These are phyloP conservation scores for Microdochium bolleyi DNA, from an alignment of 2,329 filamentous ascomycete genomes.

Conservation along the genomic window DNA sequence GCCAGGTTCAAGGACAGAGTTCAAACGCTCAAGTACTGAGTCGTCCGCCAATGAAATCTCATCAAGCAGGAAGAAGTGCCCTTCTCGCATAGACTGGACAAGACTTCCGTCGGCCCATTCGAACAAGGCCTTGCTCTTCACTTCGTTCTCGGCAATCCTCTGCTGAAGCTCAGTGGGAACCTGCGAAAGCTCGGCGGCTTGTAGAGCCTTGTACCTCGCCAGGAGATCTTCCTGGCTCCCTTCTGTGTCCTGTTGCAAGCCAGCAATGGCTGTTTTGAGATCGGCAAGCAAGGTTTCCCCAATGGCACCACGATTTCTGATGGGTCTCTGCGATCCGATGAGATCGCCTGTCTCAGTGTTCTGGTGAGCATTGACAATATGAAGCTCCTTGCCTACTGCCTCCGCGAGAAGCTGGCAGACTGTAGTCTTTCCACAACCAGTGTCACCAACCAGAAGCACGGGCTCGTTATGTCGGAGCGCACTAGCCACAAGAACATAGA, in stretches of 20 bases:
- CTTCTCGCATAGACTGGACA: slow-evolving; percentile 85
- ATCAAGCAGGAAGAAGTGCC: slow-evolving; percentile 87
- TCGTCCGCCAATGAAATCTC: slow-evolving; percentile 98
- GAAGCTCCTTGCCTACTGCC: slow-evolving; percentile 64
- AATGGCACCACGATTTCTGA: slow-evolving; percentile 75
- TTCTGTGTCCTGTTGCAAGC: slow-evolving; percentile 28
- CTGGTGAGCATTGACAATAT: slow-evolving; percentile 94
- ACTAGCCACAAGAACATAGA: slow-evolving; percentile 82
- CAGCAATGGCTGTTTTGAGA: slow-evolving; percentile 38
- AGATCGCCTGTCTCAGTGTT: slow-evolving; percentile 97
- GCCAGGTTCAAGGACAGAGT: slow-evolving; percentile 88
- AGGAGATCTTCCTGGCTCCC: slow-evolving; percentile 48
- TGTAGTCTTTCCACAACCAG: slow-evolving; percentile 95
- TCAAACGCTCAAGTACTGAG: slow-evolving; percentile 90
- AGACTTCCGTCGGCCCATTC: slow-evolving; percentile 95
- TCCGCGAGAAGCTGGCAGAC: slow-evolving; percentile 89
- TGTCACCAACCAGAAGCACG: slow-evolving; percentile 90
- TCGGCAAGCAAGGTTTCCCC: slow-evolving; percentile 57
- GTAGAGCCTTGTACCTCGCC: slow-evolving; percentile 47
- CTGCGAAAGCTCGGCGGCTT: slow-evolving; percentile 28
- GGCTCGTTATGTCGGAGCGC: slow-evolving; percentile 88
- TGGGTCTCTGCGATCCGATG: slow-evolving; percentile 87
- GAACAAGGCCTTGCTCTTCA: slow-evolving; percentile 76
- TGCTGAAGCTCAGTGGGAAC: slow-evolving; percentile 40
- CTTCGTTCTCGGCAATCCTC: slow-evolving; percentile 38